Evolutionary conservation across 805 yeast species (phyloP).

Genomic region (Candida nonsorbophila): DNA sequence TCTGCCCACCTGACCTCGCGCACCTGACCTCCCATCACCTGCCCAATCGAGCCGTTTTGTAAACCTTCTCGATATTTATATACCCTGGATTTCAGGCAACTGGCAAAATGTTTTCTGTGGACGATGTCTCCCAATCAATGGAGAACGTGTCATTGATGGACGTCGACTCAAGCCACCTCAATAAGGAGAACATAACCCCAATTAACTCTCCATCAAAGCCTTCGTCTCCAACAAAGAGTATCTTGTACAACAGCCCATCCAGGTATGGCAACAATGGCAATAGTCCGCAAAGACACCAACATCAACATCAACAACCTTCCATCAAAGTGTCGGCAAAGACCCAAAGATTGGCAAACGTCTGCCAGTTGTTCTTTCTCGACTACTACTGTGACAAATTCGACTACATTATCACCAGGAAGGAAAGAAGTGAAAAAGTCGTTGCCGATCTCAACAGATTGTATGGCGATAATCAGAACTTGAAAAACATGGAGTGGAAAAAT

Average conservation of each 20-base stretch:
- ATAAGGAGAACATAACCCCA: conserved; percentile 35
- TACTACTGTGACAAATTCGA: conserved; percentile 95
- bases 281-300: conserved; percentile 4
- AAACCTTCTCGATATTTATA: too few relatives aligned
- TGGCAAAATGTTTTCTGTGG: conserved; percentile 10
- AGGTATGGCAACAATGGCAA: conserved; percentile 2
- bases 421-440: conserved; percentile 70
- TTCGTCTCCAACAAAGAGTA: conserved; percentile 30
- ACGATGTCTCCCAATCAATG: conserved; percentile 36
- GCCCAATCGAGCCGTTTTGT: too few relatives aligned
- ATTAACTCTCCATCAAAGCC: conserved; percentile 9
- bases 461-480: conserved; percentile 34
- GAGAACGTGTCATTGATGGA: conserved; percentile 43
- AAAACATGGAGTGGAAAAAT: conserved; percentile 57
- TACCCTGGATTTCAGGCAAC: too few relatives aligned
- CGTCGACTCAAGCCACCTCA: conserved; percentile 28
- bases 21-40: too few relatives aligned
- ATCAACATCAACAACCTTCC: conserved; percentile 4
- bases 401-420: conserved; percentile 81
- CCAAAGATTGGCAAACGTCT: conserved; percentile 80
- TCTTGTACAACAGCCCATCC: conserved; percentile 26
- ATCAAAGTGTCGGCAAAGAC: conserved; percentile 58
- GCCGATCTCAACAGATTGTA: conserved; percentile 47
- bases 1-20: too few relatives aligned
- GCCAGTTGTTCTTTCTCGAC: conserved; percentile 90